Evolutionary conservation across 2,329 filamentous ascomycete genomes (phyloP).

Genomic region (Ploettnerulaceae sp.): DNA sequence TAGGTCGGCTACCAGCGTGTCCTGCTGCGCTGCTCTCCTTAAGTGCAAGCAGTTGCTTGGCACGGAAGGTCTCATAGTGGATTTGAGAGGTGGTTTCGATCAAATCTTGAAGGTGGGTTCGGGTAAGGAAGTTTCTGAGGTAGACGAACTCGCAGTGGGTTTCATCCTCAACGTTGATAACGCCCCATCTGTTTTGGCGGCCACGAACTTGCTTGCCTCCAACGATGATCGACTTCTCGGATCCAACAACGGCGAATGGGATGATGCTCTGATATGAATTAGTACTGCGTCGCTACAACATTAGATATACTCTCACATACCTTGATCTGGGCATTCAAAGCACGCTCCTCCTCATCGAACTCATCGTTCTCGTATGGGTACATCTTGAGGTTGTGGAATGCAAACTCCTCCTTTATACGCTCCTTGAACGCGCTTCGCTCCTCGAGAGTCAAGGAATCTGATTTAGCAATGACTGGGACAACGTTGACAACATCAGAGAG

Average conservation of each 20-base stretch:
- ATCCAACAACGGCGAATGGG: slow-evolving; percentile 95
- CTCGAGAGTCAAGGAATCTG: slow-evolving; percentile 91
- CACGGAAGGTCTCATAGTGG: slow-evolving; percentile 99
- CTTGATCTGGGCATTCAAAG: slow-evolving; percentile 94
- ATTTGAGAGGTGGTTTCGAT: slow-evolving; percentile 99
- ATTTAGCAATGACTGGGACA: slow-evolving; percentile 97
- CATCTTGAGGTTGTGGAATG: slow-evolving; percentile 99
- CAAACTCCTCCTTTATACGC: slow-evolving; percentile 98
- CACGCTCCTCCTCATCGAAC: slow-evolving; percentile 93
- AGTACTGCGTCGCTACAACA: slow-evolving; percentile 25
- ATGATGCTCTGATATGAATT: slow-evolving; percentile 67
- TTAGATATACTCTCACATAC: slow-evolving; percentile 44
- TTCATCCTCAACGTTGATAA: slow-evolving; percentile 99
- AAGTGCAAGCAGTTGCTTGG: slow-evolving; percentile 94
- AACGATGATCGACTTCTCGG: slow-evolving; percentile 96
- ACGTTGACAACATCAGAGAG: slow-evolving; percentile 98
- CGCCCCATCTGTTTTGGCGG: slow-evolving; percentile 97
- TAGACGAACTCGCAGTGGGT: slow-evolving; percentile 99
- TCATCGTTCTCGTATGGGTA: slow-evolving; percentile 99
- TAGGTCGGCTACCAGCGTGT: slow-evolving; percentile 77
- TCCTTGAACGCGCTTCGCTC: slow-evolving; percentile 97
- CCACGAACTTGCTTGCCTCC: slow-evolving; percentile 96
- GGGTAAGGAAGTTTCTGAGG: slow-evolving; percentile 95
- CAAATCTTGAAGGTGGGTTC: slow-evolving; percentile 95
- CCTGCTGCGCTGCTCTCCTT: slow-evolving; percentile 91